A percentile compares a stretch with the other conserved stretches of the same genome.
These are phyloP conservation scores for Fusarium sp. DNA, from an alignment of 2,329 filamentous ascomycete species.

Conservation along the genomic window DNA sequence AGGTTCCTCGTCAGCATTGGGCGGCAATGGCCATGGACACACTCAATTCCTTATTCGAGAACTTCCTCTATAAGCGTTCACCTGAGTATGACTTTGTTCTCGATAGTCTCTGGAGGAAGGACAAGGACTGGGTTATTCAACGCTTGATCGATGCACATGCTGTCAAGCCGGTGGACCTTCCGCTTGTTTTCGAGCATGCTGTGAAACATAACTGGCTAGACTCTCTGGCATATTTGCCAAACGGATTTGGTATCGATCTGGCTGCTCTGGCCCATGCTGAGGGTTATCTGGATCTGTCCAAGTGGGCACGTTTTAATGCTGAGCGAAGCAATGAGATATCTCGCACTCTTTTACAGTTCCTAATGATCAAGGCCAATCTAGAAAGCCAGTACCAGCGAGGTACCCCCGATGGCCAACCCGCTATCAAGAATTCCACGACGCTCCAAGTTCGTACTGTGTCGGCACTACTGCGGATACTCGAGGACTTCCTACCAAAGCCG, in stretches of 20 bases:
- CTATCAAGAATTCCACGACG: conserved; percentile 75
- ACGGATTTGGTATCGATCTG: conserved; percentile 89
- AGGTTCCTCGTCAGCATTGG: conserved; percentile 82
- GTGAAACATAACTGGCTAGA: conserved; percentile 88
- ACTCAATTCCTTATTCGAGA: conserved; percentile 82
- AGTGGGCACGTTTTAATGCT: conserved; percentile 83
- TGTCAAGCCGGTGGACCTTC: conserved; percentile 71
- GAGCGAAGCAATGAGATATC: conserved; percentile 79
- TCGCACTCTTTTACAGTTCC: conserved; percentile 81
- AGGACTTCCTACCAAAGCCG: conserved; percentile 75
- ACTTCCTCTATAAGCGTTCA: conserved; percentile 85
- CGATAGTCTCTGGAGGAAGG: conserved; percentile 91
- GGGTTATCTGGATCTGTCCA: conserved; percentile 82
- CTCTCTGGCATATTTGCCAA: conserved; percentile 82
- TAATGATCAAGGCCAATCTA: conserved; percentile 86
- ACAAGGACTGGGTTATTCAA: conserved; percentile 87
- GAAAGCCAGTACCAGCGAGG: conserved; percentile 81
- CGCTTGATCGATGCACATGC: conserved; percentile 88
- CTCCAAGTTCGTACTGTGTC: conserved; percentile 90
- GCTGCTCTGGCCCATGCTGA: conserved; percentile 88
- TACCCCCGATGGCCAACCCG: conserved; percentile 72
- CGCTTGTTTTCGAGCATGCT: conserved; percentile 72
- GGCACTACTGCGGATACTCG: conserved; percentile 83
- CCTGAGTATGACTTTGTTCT: conserved; percentile 89
- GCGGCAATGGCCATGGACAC: conserved; percentile 81